A percentile compares a stretch with the other conserved stretches of the same genome.
Evolutionary conservation across 2,329 filamentous ascomycete genomes (phyloP).

Genomic region (Alternaria longipes): DNA sequence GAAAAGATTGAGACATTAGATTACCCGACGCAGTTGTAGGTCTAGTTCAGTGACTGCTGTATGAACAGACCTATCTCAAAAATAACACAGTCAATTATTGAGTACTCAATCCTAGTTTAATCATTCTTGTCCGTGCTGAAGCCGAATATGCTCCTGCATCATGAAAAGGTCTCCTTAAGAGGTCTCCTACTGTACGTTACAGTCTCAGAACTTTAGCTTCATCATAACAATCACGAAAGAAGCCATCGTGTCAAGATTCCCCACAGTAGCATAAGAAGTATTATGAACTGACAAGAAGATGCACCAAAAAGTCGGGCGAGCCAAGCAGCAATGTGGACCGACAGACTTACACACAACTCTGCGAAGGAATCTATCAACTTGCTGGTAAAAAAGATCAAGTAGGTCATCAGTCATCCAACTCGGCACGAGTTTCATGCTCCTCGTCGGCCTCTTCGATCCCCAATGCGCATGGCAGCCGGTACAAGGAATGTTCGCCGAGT

Average conservation of each 20-base stretch:
- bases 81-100: neutral
- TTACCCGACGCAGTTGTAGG: constrained; percentile 43
- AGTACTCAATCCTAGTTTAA: neutral
- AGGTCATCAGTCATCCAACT: too few relatives aligned
- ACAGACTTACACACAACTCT: too few relatives aligned
- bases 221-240: too few relatives aligned
- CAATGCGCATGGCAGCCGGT: too few relatives aligned
- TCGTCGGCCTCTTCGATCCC: too few relatives aligned
- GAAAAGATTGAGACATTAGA: constrained; percentile 68
- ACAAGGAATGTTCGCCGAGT: too few relatives aligned
- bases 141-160: neutral
- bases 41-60: neutral
- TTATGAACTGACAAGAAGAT: neutral
- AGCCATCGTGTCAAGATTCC: neutral
- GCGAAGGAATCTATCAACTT: too few relatives aligned
- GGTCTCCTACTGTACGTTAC: too few relatives aligned
- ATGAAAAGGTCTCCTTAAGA: neutral
- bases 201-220: too few relatives aligned
- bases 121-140: neutral
- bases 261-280: neutral
- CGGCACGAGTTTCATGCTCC: too few relatives aligned
- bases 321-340: neutral
- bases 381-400: too few relatives aligned
- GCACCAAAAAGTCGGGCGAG: neutral
- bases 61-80: neutral